Conservation (phyloP, 2,329 filamentous ascomycete genomes). For the Diaporthe vaccinii region DNA sequence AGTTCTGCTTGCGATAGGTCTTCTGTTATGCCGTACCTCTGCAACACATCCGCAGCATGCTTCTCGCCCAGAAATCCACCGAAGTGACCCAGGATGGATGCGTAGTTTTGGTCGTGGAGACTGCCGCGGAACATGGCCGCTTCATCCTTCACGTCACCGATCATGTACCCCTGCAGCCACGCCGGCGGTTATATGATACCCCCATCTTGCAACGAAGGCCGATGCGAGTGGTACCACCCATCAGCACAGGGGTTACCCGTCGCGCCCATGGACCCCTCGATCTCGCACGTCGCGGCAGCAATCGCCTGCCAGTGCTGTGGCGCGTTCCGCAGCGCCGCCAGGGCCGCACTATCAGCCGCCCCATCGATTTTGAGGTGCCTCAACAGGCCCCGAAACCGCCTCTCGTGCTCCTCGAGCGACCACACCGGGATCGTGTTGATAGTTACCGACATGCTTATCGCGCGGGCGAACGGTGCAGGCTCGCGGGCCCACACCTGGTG, state of each 20-base stretch:
- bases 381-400: slow-evolving; percentile 1
- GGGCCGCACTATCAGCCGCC: neutral
- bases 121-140: slow-evolving; percentile 12
- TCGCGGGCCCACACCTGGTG: neutral
- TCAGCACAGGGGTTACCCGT: slow-evolving; percentile 1
- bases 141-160: neutral
- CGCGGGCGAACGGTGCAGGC: slow-evolving; percentile 11
- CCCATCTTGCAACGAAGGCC: neutral
- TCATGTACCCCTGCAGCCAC: slow-evolving; percentile 10
- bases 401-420: slow-evolving; percentile 26
- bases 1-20: neutral
- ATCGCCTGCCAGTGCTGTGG: slow-evolving; percentile 10
- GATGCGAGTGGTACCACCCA: slow-evolving; percentile 7
- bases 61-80: neutral
- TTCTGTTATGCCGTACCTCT: neutral
- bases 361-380: slow-evolving; percentile 8
- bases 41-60: neutral
- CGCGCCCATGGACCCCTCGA: slow-evolving; percentile 5
- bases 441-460: neutral
- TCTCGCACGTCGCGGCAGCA: slow-evolving; percentile 11
- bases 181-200: neutral
- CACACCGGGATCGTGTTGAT: slow-evolving; percentile 19
- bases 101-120: slow-evolving; percentile 1
- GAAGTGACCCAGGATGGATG: slow-evolving; percentile 2
- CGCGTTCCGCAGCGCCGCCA: neutral